These are phyloP conservation scores for Lachancea nothofagi DNA, from an alignment of 805 yeast species.

Conservation along the genomic window DNA sequence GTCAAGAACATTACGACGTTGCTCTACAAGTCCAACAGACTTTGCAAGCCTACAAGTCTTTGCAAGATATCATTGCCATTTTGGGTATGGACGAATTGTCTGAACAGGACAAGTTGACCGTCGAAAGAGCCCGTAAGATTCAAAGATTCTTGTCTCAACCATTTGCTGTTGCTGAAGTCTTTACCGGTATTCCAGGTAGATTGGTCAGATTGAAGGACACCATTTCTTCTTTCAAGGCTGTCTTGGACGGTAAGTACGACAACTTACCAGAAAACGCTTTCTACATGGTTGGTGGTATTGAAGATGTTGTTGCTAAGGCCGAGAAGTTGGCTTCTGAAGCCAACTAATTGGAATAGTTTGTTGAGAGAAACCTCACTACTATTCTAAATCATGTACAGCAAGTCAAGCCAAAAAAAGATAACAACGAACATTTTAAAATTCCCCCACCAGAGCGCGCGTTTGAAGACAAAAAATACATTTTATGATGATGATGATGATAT, in stretches of 20 bases:
- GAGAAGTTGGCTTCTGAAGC: constrained; percentile 96
- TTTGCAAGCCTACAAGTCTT: constrained; percentile 98
- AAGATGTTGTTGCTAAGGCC: constrained; percentile 97
- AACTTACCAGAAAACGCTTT: constrained; percentile 98
- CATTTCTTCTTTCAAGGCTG: constrained; percentile 89
- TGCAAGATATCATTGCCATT: constrained; percentile 99
- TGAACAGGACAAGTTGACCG: constrained; percentile 96
- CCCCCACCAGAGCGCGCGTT: constrained; percentile 4
- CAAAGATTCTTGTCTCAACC: constrained; percentile 99
- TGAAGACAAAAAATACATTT: constrained; percentile 9
- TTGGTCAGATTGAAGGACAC: constrained; percentile 96
- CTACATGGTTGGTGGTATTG: constrained; percentile 99
- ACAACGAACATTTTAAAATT: not conserved
- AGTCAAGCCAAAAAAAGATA: not conserved
- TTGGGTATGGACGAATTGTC: constrained; percentile 99
- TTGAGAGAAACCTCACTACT: not conserved
- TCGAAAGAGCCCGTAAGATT: constrained; percentile 99
- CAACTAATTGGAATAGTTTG: constrained; percentile 38
- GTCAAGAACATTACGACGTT: constrained; percentile 96
- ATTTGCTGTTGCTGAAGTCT: constrained; percentile 98
- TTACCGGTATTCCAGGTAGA: constrained; percentile 99
- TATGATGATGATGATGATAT: constrained; percentile 12
- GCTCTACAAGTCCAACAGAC: constrained; percentile 97
- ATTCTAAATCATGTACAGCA: constrained; percentile 6
- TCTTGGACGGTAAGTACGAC: constrained; percentile 97